Conservation (phyloP, 2,329 filamentous ascomycete genomes). For the Fusarium bulbicola region DNA sequence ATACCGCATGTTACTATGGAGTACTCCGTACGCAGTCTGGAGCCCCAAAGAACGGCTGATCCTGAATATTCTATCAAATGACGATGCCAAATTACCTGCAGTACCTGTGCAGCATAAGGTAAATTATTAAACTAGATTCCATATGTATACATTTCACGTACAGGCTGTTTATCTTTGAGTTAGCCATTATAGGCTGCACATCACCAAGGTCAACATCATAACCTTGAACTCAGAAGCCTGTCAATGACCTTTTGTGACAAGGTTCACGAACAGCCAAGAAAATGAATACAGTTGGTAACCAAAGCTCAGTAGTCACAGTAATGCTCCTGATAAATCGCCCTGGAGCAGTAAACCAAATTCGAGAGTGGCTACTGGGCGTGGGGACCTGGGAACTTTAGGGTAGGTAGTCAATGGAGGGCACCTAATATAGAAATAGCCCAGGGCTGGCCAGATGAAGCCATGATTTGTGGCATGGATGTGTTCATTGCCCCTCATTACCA, state of each 20-base stretch:
- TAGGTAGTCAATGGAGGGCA: constrained; percentile 16
- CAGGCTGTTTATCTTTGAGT: too few species aligned
- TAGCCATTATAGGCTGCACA: too few species aligned
- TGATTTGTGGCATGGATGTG: constrained; percentile 13
- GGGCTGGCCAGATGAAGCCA: constrained; percentile 40
- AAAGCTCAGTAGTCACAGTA: too few species aligned
- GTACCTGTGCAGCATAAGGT: too few species aligned
- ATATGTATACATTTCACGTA: too few species aligned
- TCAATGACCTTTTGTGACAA: too few species aligned
- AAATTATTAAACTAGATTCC: too few species aligned
- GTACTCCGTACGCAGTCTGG: neutral
- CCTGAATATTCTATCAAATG: neutral
- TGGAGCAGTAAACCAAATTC: neutral
- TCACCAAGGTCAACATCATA: too few species aligned
- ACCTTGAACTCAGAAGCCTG: too few species aligned
- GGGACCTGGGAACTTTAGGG: constrained; percentile 21
- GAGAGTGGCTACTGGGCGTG: neutral
- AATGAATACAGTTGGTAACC: too few species aligned
- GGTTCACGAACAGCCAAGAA: too few species aligned
- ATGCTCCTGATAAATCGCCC: neutral
- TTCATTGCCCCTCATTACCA: constrained; percentile 17
- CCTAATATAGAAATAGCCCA: constrained; percentile 24
- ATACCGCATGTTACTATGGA: neutral
- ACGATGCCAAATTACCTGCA: neutral
- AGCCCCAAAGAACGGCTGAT: neutral